Conservation (phyloP, 192 early-diverging fungal species). For the Coemansia sp. region DNA sequence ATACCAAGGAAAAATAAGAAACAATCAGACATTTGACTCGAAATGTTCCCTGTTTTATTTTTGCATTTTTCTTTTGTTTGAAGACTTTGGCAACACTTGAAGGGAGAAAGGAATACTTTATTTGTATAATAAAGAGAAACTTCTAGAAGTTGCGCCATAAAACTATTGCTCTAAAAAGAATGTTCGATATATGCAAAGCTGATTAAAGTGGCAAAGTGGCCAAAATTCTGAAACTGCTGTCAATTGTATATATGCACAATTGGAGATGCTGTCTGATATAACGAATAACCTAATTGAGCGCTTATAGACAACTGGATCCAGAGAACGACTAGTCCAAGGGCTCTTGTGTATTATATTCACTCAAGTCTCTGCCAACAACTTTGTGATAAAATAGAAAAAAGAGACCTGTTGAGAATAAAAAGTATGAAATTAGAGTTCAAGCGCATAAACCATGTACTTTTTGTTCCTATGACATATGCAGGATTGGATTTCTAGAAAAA, state of each 20-base stretch:
- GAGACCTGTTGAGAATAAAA: too few species aligned
- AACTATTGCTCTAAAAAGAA: neutral
- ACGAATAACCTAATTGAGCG: too few species aligned
- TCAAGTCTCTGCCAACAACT: too few species aligned
- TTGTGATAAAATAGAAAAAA: too few species aligned
- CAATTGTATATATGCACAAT: neutral
- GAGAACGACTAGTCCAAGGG: too few species aligned
- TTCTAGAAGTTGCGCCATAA: slow-evolving; percentile 1
- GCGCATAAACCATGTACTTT: too few species aligned
- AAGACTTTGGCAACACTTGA: neutral
- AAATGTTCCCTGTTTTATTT: neutral
- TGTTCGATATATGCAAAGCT: neutral
- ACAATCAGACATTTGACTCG: neutral
- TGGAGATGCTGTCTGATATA: too few species aligned
- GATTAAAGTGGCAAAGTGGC: neutral
- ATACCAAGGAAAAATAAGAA: neutral
- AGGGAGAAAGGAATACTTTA: neutral
- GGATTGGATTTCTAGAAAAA: too few species aligned
- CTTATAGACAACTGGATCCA: too few species aligned
- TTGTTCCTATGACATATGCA: too few species aligned
- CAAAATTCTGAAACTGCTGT: neutral
- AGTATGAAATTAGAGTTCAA: too few species aligned
- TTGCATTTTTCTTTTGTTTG: neutral
- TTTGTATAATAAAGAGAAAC: neutral
- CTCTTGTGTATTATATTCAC: too few species aligned